Conservation (phyloP, 371 early-diverging fungal species). For the Batkoa obscura region DNA sequence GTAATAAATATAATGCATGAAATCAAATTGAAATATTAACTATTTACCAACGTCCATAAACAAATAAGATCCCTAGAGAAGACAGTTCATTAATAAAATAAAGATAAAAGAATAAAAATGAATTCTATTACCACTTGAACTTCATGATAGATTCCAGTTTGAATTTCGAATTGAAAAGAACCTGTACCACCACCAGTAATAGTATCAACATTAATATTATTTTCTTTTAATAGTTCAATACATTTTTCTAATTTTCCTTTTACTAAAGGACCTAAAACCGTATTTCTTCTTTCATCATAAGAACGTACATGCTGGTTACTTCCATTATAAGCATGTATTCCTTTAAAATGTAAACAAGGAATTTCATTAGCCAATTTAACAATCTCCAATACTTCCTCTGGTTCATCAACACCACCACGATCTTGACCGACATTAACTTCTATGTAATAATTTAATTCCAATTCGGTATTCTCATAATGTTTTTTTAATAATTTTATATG, state of each 20-base stretch:
- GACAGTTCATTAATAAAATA: not conserved
- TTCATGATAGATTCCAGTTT: conserved; percentile 3
- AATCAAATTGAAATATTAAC: no score
- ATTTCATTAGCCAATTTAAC: not conserved
- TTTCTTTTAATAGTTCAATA: not conserved
- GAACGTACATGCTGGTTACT: not conserved
- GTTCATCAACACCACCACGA: not conserved
- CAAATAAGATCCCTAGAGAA: not conserved
- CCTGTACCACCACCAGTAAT: conserved; percentile 5
- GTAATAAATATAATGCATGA: no score
- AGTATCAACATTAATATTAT: not conserved
- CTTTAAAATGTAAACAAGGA: not conserved
- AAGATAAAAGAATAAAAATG: not conserved
- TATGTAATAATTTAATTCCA: not conserved
- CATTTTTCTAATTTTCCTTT: not conserved
- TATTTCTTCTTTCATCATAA: not conserved
- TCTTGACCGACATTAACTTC: conserved; percentile 5
- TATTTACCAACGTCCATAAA: conserved; percentile 4
- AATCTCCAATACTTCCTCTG: not conserved
- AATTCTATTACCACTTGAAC: not conserved
- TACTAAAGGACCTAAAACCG: not conserved
- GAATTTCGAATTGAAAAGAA: conserved; percentile 6
- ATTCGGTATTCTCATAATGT: not conserved
- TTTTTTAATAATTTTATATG: not conserved
- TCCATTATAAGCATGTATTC: conserved; percentile 3